These are phyloP conservation scores for Citropsis articulata DNA, from an alignment of 345 rosid genomes.

Conservation along the genomic window DNA sequence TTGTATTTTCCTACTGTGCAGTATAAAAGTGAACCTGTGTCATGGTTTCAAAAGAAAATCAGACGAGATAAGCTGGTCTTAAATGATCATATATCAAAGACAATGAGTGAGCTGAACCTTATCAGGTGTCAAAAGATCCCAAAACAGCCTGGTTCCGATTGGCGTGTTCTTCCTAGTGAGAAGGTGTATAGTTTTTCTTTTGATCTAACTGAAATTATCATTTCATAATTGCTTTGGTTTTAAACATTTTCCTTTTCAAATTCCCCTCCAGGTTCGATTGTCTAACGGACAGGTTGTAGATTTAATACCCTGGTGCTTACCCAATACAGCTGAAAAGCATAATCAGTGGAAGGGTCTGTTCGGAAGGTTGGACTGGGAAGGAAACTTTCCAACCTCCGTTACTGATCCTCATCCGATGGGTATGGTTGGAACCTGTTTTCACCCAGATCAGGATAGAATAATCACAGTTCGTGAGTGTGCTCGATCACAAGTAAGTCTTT, in stretches of 20 bases:
- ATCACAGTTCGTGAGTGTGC: conserved; percentile 88
- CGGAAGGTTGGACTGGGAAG: conserved; percentile 93
- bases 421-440: conserved; percentile 93
- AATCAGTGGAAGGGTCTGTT: conserved; percentile 89
- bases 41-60: conserved; percentile 81
- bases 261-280: conserved; percentile 48
- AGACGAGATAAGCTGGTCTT: conserved; percentile 48
- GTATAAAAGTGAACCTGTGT: conserved; percentile 58
- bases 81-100: conserved; percentile 76
- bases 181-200: conserved; percentile 40
- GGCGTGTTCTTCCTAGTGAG: conserved; percentile 81
- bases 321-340: conserved; percentile 71
- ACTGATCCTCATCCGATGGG: conserved; percentile 96
- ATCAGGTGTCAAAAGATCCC: conserved; percentile 73
- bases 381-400: conserved; percentile 85
- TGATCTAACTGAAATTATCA: not conserved
- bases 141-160: conserved; percentile 86
- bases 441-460: conserved; percentile 87
- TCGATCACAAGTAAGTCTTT: conserved; percentile 64
- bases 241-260: not conserved
- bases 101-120: conserved; percentile 75
- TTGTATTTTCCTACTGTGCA: conserved; percentile 25
- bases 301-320: conserved; percentile 77
- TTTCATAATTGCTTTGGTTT: not conserved
- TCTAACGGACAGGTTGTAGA: conserved; percentile 63